A percentile compares a stretch with the other conserved stretches of the same genome.
Evolutionary conservation across 345 rosid species (phyloP).

Genomic region (Moricandia arvensis): DNA sequence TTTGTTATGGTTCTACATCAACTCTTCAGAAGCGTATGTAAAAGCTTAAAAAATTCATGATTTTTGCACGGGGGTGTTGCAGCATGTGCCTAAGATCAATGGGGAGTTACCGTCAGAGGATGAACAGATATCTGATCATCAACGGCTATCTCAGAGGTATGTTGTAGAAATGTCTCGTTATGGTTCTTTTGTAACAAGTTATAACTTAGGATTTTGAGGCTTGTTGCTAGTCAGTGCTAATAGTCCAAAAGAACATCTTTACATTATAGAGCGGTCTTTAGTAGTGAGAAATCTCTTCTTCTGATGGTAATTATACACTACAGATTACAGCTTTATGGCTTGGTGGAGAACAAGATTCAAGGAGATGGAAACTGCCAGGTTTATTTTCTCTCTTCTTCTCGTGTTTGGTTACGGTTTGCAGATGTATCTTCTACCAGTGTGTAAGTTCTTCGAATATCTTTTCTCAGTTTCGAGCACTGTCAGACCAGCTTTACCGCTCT

Average conservation of each 20-base stretch:
- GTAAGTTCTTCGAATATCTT: constrained; percentile 12
- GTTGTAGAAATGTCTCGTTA: background rate
- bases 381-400: background rate
- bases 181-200: background rate
- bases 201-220: background rate
- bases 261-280: background rate
- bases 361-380: constrained; percentile 82
- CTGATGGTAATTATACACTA: constrained; percentile 6
- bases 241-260: background rate
- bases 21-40: background rate
- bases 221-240: background rate
- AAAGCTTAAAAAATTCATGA: background rate
- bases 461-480: constrained; percentile 73
- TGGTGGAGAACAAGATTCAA: constrained; percentile 64
- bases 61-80: constrained; percentile 17
- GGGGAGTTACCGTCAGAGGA: constrained; percentile 41
- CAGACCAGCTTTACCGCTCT: constrained; percentile 88
- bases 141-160: constrained; percentile 41
- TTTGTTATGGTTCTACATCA: background rate
- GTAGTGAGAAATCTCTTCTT: background rate
- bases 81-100: constrained; percentile 45
- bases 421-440: background rate
- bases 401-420: background rate
- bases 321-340: constrained; percentile 62
- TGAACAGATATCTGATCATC: constrained; percentile 40